Conservation (phyloP, 345 rosid species). For the Eucalyptus tenuipes region DNA sequence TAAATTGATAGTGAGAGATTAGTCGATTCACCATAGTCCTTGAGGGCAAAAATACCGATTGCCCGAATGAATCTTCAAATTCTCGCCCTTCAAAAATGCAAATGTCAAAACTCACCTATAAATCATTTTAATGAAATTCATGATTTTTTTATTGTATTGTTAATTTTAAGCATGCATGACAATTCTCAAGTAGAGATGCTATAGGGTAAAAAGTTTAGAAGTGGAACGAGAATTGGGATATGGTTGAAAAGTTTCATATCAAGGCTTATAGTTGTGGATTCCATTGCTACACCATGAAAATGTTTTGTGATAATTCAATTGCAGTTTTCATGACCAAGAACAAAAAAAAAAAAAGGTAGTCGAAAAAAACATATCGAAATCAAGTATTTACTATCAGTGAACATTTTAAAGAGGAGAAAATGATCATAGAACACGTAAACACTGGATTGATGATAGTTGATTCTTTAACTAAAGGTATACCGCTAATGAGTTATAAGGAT, state of each 20-base stretch:
- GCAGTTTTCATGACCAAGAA: no score
- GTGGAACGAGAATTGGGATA: not conserved
- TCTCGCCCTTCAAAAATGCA: not conserved
- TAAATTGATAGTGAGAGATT: not conserved
- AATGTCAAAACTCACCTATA: not conserved
- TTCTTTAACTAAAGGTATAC: no score
- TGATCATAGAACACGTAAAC: no score
- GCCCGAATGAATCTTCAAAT: not conserved
- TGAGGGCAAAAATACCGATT: not conserved
- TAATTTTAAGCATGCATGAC: not conserved
- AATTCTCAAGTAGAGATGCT: not conserved
- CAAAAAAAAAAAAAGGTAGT: no score
- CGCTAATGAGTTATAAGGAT: no score
- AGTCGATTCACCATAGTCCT: not conserved
- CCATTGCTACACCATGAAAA: no score
- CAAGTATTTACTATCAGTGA: no score
- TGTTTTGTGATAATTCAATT: no score
- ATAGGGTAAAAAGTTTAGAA: not conserved
- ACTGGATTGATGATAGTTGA: no score
- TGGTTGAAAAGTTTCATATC: no score
- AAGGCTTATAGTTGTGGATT: no score
- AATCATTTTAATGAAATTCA: not conserved
- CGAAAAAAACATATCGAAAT: rapidly evolving
- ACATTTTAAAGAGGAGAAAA: no score
- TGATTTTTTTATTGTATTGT: not conserved